Percentiles rank a stretch among this genome's conserved stretches.
These are phyloP conservation scores for Podila clonocystis DNA, from an alignment of 192 early-diverging fungal species.

Conservation along the genomic window DNA sequence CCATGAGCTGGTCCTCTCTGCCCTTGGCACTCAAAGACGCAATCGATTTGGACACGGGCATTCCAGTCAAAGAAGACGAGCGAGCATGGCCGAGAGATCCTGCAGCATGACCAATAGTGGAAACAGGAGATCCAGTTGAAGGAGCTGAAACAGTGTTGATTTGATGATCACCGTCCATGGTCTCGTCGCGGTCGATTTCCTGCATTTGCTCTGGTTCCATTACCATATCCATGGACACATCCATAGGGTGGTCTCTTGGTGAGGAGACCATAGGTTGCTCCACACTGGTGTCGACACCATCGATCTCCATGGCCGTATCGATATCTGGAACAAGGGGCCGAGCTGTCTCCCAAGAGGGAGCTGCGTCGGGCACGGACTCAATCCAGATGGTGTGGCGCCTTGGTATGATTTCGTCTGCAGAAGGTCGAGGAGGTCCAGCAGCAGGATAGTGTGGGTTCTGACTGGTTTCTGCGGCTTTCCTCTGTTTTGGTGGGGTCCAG, in stretches of 20 bases:
- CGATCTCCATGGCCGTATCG: slow-evolving; percentile 44
- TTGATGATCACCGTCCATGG: slow-evolving; percentile 34
- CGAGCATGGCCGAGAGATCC: slow-evolving; percentile 1
- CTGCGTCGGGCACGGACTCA: slow-evolving; percentile 27
- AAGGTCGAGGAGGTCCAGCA: slow-evolving; percentile 36
- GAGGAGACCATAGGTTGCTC: not conserved
- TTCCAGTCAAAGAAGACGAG: not conserved
- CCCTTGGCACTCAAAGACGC: not conserved
- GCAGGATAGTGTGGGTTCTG: not conserved
- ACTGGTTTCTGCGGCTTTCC: slow-evolving; percentile 13
- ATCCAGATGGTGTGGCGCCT: slow-evolving; percentile 51
- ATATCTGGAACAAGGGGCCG: slow-evolving; percentile 7
- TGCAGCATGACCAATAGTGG: slow-evolving; percentile 11
- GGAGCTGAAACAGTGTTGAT: slow-evolving; percentile 29
- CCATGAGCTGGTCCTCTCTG: not conserved
- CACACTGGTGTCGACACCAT: slow-evolving; percentile 6
- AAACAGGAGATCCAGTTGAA: slow-evolving; percentile 37
- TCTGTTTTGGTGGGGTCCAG: slow-evolving; percentile 37
- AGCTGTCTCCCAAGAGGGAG: slow-evolving; percentile 37
- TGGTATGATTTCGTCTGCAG: slow-evolving; percentile 46
- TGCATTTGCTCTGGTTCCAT: not conserved
- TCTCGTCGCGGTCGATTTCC: slow-evolving; percentile 4
- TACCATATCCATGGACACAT: not conserved
- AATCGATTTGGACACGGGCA: not conserved
- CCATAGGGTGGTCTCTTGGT: not conserved